Evolutionary conservation across 495 filamentous ascomycete genomes (phyloP).

Genomic region (Penicillium bovifimosum): DNA sequence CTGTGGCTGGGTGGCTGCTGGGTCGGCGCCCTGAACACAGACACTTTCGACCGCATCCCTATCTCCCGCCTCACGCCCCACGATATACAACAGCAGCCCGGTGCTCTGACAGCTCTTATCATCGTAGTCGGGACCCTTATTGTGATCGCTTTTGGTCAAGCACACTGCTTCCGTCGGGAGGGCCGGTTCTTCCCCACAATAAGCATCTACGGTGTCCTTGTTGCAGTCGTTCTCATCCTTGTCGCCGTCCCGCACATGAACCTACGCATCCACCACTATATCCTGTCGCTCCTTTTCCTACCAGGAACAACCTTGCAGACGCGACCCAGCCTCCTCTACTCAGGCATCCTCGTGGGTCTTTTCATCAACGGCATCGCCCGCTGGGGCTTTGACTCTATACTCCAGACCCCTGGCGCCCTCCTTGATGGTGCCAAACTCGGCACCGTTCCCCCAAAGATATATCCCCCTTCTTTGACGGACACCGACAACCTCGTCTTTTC

Average conservation of each 20-base stretch:
- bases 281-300: constrained; percentile 53
- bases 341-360: constrained; percentile 56
- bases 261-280: constrained; percentile 62
- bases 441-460: constrained; percentile 41
- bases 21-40: constrained; percentile 70
- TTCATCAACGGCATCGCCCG: constrained; percentile 62
- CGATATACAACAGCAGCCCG: constrained; percentile 70
- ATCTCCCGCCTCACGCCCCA: constrained; percentile 68
- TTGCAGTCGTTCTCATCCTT: constrained; percentile 37
- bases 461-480: constrained; percentile 26
- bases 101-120: constrained; percentile 60
- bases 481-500: constrained; percentile 43
- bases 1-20: constrained; percentile 72
- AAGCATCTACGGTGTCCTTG: constrained; percentile 56
- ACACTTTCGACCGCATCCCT: constrained; percentile 72
- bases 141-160: constrained; percentile 51
- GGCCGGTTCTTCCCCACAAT: constrained; percentile 59
- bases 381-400: constrained; percentile 60
- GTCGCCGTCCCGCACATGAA: constrained; percentile 52
- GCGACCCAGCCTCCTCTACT: constrained; percentile 52
- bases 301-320: constrained; percentile 55
- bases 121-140: constrained; percentile 54
- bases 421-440: constrained; percentile 47
- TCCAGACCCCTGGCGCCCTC: constrained; percentile 50
- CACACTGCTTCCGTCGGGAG: constrained; percentile 62